Conservation (phyloP, 257 asterid species). For the Schizonepeta tenuifolia region DNA sequence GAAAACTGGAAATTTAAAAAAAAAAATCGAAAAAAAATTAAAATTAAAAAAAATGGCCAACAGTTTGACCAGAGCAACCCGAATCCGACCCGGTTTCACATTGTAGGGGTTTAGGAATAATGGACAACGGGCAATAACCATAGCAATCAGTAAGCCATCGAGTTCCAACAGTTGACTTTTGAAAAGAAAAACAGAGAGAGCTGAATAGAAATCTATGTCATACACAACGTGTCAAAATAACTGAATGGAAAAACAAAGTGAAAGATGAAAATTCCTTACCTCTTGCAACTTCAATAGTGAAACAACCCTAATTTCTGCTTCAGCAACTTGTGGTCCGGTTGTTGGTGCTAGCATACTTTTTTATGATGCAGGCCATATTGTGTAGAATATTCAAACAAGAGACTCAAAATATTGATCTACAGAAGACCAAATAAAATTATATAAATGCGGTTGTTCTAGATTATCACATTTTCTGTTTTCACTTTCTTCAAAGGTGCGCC, state of each 20-base stretch:
- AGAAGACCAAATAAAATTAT: background rate
- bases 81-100: too few species aligned
- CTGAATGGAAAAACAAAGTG: background rate
- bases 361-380: background rate
- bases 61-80: too few species aligned
- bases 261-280: background rate
- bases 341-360: background rate
- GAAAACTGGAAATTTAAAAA: too few species aligned
- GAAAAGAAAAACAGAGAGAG: too few species aligned
- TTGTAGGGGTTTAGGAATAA: too few species aligned
- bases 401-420: background rate
- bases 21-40: too few species aligned
- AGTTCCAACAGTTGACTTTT: too few species aligned
- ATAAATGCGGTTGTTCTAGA: background rate
- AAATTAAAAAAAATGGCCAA: too few species aligned
- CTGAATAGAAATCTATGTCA: too few species aligned
- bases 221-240: background rate
- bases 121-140: background rate
- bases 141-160: too few species aligned
- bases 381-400: background rate
- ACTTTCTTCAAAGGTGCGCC: conserved; percentile 72
- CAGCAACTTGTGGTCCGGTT: too few species aligned
- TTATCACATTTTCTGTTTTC: conserved; percentile 31
- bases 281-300: background rate
- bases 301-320: too few species aligned